These are phyloP conservation scores for Typha latifolia DNA, from an alignment of 176 grass and related monocot species.

Conservation along the genomic window DNA sequence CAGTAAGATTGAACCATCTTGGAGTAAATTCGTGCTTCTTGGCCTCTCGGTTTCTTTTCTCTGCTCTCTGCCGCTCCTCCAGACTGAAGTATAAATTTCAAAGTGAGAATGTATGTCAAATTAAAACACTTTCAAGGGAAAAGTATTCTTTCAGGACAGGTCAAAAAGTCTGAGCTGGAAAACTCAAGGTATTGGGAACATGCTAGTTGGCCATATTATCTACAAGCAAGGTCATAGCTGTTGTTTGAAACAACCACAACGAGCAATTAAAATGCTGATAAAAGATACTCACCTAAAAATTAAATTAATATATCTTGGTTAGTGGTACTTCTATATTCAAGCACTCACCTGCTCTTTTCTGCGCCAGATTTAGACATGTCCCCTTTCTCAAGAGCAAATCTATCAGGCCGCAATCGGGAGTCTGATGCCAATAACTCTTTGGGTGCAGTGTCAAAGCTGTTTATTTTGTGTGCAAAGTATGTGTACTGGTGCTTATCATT, in stretches of 20 bases:
- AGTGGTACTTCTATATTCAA: neutral
- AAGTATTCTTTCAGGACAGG: neutral
- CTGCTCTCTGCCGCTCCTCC: constrained; percentile 81
- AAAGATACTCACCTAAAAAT: neutral
- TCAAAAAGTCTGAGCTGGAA: neutral
- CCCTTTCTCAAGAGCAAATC: constrained; percentile 83
- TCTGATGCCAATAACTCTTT: constrained; percentile 83
- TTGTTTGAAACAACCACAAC: no score
- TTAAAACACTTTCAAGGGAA: neutral
- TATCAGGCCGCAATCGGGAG: constrained; percentile 78
- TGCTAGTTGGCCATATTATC: no score
- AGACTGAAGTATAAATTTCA: constrained; percentile 33
- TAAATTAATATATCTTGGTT: neutral
- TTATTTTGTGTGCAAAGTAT: constrained; percentile 85
- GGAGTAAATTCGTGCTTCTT: constrained; percentile 61
- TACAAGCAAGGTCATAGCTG: no score
- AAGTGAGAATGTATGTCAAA: no score
- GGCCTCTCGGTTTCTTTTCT: constrained; percentile 69
- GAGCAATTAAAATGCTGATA: neutral
- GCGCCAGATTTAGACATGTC: constrained; percentile 79
- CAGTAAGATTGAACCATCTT: constrained; percentile 68
- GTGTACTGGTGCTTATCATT: constrained; percentile 89
- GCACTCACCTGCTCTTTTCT: constrained; percentile 71
- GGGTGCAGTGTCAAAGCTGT: constrained; percentile 79
- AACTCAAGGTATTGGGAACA: no score